phyloP scores from a whole-genome alignment of 1,284 basidiomycete species.

The Phellopilus nigrolimitatus region DNA sequence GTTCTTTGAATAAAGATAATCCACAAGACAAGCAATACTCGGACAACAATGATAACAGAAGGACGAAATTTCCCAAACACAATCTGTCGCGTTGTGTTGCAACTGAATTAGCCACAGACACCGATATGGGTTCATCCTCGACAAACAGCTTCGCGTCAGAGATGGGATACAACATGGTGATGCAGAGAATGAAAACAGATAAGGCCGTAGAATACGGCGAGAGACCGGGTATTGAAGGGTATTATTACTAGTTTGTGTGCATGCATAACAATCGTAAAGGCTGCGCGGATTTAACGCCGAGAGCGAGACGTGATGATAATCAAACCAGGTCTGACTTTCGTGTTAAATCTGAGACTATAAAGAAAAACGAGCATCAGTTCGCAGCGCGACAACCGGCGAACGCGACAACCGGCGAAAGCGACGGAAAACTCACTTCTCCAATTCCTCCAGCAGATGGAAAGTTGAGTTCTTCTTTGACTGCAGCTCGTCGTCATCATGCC shows the following conservation, averaged over 20 bases:
- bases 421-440: constrained; percentile 18
- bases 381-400: not conserved
- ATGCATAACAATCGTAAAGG: constrained; percentile 28
- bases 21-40: too few relatives aligned
- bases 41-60: too few relatives aligned
- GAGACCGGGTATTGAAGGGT: not conserved
- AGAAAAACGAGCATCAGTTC: not conserved
- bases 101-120: too few relatives aligned
- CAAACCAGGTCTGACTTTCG: constrained; percentile 12
- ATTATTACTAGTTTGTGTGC: not conserved
- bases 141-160: too few relatives aligned
- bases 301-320: constrained; percentile 16
- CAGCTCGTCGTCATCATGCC: constrained; percentile 12
- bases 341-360: constrained; percentile 9
- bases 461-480: constrained; percentile 12
- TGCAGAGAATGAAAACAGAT: not conserved
- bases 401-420: too few relatives aligned
- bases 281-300: constrained; percentile 24
- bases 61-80: too few relatives aligned
- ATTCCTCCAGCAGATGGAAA: constrained; percentile 15
- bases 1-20: too few relatives aligned
- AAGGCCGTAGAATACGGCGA: not conserved
- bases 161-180: too few relatives aligned
- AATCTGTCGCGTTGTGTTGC: too few relatives aligned
- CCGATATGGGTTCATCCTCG: too few relatives aligned